Evolutionary conservation across 2,329 filamentous ascomycete species (phyloP).

Genomic region (Penicillium polonicum): DNA sequence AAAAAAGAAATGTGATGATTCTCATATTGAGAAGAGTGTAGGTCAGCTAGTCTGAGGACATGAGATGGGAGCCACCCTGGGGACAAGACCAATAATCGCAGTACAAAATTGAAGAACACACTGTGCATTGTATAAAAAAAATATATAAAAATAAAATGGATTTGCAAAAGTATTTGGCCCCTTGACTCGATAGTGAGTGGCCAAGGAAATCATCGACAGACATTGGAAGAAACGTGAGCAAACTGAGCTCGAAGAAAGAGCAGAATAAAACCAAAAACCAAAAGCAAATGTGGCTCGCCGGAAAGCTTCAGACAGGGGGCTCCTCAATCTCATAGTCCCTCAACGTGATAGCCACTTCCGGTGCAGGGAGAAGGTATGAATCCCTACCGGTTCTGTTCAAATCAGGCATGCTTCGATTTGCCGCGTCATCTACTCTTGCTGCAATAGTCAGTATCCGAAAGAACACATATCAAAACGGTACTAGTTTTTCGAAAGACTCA

Average conservation of each 20-base stretch:
- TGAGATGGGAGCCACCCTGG: conserved; percentile 21
- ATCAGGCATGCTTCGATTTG: conserved; percentile 28
- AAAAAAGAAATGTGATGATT: conserved; percentile 2
- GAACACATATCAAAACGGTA: background rate
- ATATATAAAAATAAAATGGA: background rate
- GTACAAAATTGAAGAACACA: conserved; percentile 15
- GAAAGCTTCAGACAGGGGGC: conserved; percentile 19
- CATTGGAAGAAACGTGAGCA: background rate
- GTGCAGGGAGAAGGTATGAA: conserved; percentile 33
- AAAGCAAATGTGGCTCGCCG: background rate
- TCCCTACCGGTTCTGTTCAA: conserved; percentile 34
- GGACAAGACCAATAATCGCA: conserved; percentile 11
- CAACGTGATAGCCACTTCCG: conserved; percentile 31
- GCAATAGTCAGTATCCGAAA: conserved; percentile 8
- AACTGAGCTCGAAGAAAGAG: background rate
- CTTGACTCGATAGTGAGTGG: conserved; percentile 8
- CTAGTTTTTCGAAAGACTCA: conserved; percentile 16
- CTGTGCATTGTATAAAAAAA: background rate
- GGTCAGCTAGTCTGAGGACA: conserved; percentile 19
- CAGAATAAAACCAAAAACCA: background rate
- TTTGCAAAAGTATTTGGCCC: background rate
- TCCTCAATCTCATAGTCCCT: conserved; percentile 43
- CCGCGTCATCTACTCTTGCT: conserved; percentile 19
- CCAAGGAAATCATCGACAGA: conserved; percentile 5
- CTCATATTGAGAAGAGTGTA: conserved; percentile 9